These are phyloP conservation scores for Aaosphaeria pasadenensis DNA, from an alignment of 2,329 filamentous ascomycete species.

Conservation along the genomic window DNA sequence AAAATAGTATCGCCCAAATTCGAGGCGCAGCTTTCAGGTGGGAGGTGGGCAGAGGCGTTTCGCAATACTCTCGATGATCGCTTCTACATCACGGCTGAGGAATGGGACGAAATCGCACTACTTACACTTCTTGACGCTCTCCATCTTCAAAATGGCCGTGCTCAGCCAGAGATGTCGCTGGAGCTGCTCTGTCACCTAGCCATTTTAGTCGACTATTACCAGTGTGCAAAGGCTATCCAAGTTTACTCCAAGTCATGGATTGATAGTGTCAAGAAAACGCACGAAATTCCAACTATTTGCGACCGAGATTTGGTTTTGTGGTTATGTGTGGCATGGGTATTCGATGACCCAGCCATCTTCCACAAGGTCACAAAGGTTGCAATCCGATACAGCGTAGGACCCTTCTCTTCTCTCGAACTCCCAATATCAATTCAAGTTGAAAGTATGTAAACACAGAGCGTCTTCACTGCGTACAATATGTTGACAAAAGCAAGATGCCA, in stretches of 20 bases:
- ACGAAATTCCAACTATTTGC: constrained; percentile 6
- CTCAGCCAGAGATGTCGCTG: constrained; percentile 39
- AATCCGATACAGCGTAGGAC: constrained; percentile 1
- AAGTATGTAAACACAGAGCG: constrained; percentile 1
- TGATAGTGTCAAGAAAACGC: constrained; percentile 8
- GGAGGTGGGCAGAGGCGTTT: not conserved
- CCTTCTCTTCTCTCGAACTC: constrained; percentile 6
- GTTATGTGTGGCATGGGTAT: constrained; percentile 19
- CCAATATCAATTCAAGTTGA: constrained; percentile 6
- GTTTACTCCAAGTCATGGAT: constrained; percentile 45
- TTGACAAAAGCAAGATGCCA: constrained; percentile 3
- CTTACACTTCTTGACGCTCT: constrained; percentile 44
- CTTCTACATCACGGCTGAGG: constrained; percentile 1
- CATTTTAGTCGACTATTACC: constrained; percentile 42
- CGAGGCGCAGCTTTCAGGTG: not conserved
- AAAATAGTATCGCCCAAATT: constrained; percentile 6
- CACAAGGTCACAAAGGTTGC: constrained; percentile 4
- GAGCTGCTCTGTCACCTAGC: constrained; percentile 47
- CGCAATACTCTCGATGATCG: not conserved
- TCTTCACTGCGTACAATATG: not conserved
- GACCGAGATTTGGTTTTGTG: constrained; percentile 19
- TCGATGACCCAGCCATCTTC: constrained; percentile 10
- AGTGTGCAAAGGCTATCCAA: constrained; percentile 43
- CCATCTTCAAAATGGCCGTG: constrained; percentile 40
- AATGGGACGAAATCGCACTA: constrained; percentile 40